A percentile compares a stretch with the other conserved stretches of the same genome.
phyloP scores from a whole-genome alignment of 2,329 filamentous ascomycete species.

The Aspergillus jensenii region DNA sequence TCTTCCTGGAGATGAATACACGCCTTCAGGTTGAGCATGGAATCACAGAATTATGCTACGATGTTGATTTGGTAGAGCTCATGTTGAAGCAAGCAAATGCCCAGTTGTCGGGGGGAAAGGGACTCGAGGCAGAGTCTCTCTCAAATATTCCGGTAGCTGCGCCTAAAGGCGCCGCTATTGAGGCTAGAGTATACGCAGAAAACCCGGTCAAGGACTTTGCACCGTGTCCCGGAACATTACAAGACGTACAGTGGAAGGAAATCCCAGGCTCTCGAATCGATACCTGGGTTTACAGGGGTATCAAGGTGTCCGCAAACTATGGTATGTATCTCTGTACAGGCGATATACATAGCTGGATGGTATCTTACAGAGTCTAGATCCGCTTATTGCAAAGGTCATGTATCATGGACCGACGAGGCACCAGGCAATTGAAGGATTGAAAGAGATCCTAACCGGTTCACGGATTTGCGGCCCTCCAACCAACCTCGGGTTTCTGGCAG shows the following conservation, averaged over 20 bases:
- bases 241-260: slow-evolving; percentile 57
- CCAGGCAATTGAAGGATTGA: slow-evolving; percentile 48
- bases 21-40: slow-evolving; percentile 60
- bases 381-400: slow-evolving; percentile 61
- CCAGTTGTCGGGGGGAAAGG: slow-evolving; percentile 46
- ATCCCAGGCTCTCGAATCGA: slow-evolving; percentile 56
- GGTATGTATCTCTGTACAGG: slow-evolving; percentile 34
- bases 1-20: slow-evolving; percentile 62
- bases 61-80: slow-evolving; percentile 54
- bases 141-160: slow-evolving; percentile 42
- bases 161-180: slow-evolving; percentile 52
- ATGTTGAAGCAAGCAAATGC: slow-evolving; percentile 58
- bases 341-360: background rate
- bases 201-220: slow-evolving; percentile 60
- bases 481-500: slow-evolving; percentile 57
- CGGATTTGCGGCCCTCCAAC: slow-evolving; percentile 55
- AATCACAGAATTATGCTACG: slow-evolving; percentile 58
- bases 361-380: slow-evolving; percentile 36
- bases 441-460: slow-evolving; percentile 45
- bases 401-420: slow-evolving; percentile 47
- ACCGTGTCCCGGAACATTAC: slow-evolving; percentile 60
- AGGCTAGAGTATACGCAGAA: slow-evolving; percentile 57
- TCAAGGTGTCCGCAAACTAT: slow-evolving; percentile 58
- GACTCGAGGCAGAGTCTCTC: slow-evolving; percentile 44
- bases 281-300: slow-evolving; percentile 62